A percentile compares a stretch with the other conserved stretches of the same genome.
These are phyloP conservation scores for Raffaelea deltoideospora DNA, from an alignment of 2,329 filamentous ascomycete species.

Conservation along the genomic window DNA sequence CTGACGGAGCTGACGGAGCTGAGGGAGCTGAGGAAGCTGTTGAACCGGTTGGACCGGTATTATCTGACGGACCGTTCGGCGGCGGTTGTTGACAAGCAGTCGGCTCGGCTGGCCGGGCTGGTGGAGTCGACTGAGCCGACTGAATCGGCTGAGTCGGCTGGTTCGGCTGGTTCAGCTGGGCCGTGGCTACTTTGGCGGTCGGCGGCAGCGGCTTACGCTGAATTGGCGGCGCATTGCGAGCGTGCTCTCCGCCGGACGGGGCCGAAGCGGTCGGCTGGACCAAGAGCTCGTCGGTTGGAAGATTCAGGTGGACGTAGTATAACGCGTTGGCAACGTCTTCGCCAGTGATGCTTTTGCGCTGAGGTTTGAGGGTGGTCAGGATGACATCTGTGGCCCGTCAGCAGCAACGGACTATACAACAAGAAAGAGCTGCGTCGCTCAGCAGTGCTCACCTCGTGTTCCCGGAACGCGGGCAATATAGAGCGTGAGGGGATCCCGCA, in stretches of 20 bases:
- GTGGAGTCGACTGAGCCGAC: neutral
- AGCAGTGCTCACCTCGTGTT: conserved; percentile 49
- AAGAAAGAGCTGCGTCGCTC: neutral
- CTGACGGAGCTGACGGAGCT: neutral
- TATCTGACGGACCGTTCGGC: too few species aligned
- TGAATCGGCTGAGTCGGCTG: neutral
- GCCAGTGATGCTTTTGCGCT: conserved; percentile 72
- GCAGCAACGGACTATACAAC: neutral
- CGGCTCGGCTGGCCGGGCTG: neutral
- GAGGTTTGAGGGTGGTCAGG: conserved; percentile 78
- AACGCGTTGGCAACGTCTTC: conserved; percentile 77
- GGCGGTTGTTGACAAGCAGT: too few species aligned
- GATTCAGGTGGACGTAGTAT: conserved; percentile 78
- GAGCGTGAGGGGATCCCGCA: conserved; percentile 58
- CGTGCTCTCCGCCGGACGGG: neutral
- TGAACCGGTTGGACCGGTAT: too few species aligned
- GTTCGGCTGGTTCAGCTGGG: neutral
- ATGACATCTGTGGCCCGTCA: conserved; percentile 60
- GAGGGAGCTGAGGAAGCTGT: too few species aligned
- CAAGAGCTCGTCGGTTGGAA: conserved; percentile 37
- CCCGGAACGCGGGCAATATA: conserved; percentile 93
- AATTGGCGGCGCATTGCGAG: conserved; percentile 19
- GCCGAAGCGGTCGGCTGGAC: conserved; percentile 8
- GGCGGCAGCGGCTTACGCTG: conserved; percentile 36
- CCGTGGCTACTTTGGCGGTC: conserved; percentile 5